phyloP scores from a whole-genome alignment of 2,329 filamentous ascomycete species.

The Aureobasidium sp. region DNA sequence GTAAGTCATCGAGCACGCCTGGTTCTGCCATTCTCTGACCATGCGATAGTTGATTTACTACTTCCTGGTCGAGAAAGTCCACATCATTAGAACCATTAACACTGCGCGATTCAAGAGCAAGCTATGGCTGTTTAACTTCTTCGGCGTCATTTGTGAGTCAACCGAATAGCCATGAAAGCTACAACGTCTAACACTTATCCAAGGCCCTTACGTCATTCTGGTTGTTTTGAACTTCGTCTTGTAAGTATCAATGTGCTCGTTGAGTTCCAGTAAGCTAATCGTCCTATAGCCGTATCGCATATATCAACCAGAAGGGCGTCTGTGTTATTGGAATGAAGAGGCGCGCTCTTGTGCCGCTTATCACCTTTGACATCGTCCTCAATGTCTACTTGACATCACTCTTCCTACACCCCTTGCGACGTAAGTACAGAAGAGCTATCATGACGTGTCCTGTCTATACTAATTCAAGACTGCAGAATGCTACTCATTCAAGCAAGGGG shows the following conservation, averaged over 20 bases:
- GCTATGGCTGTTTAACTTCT: conserved; percentile 68
- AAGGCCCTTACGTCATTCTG: conserved; percentile 41
- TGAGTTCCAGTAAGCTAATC: background rate
- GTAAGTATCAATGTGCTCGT: conserved; percentile 43
- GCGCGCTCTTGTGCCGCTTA: conserved; percentile 66
- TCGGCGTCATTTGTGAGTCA: conserved; percentile 45
- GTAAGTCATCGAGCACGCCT: background rate
- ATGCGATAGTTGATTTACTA: conserved; percentile 59
- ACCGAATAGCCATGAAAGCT: background rate
- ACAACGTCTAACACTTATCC: conserved; percentile 40
- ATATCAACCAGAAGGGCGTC: conserved; percentile 55
- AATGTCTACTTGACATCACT: conserved; percentile 47
- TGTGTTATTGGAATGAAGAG: conserved; percentile 71
- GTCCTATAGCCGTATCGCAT: conserved; percentile 58
- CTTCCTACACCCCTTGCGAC: conserved; percentile 1
- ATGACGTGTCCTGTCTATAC: background rate
- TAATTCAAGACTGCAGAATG: conserved; percentile 44
- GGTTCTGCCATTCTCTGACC: background rate
- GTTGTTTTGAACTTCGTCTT: conserved; percentile 67
- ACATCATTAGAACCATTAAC: conserved; percentile 63
- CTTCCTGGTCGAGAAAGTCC: conserved; percentile 71
- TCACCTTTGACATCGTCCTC: conserved; percentile 66
- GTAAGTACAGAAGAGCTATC: background rate
- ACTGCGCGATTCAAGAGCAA: conserved; percentile 61
- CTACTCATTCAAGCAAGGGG: conserved; percentile 59